These are phyloP conservation scores for Tilletia indica DNA, from an alignment of 1,284 basidiomycete species.

Conservation along the genomic window DNA sequence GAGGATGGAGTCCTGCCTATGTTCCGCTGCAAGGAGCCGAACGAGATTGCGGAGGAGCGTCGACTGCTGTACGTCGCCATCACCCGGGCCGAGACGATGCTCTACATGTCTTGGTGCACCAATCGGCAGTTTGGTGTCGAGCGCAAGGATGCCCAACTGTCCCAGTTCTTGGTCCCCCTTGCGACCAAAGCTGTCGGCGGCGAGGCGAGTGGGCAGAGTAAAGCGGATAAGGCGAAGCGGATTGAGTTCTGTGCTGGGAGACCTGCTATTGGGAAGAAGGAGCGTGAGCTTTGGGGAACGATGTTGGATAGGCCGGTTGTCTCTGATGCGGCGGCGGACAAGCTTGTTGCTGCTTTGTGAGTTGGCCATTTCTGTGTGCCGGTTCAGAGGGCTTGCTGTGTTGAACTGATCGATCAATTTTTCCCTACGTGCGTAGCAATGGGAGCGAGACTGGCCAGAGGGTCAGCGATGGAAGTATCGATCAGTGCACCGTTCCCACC, in stretches of 20 bases:
- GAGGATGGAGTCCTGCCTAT: constrained; percentile 78
- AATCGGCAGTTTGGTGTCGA: constrained; percentile 37
- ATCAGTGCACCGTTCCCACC: neutral
- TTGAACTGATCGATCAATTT: neutral
- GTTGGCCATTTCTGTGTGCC: neutral
- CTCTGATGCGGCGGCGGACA: constrained; percentile 17
- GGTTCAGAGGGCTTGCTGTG: neutral
- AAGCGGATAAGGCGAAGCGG: constrained; percentile 26
- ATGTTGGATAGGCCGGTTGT: constrained; percentile 27
- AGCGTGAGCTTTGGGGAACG: constrained; percentile 22
- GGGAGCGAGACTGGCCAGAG: constrained; percentile 22
- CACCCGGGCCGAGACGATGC: constrained; percentile 76
- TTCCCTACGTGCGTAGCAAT: neutral
- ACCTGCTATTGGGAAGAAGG: constrained; percentile 24
- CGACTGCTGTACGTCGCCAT: constrained; percentile 85
- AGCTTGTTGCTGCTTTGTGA: constrained; percentile 15
- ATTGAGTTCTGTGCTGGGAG: constrained; percentile 28
- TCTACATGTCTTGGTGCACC: constrained; percentile 64
- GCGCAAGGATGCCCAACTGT: constrained; percentile 29
- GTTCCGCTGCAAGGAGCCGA: constrained; percentile 64
- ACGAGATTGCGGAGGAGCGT: constrained; percentile 77
- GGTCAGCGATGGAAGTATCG: constrained; percentile 18
- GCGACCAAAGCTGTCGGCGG: constrained; percentile 18
- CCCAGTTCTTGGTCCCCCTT: constrained; percentile 34
- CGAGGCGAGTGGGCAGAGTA: constrained; percentile 21